phyloP scores from a whole-genome alignment of 2,329 filamentous ascomycete genomes.

The Teratosphaeria gauchensis region DNA sequence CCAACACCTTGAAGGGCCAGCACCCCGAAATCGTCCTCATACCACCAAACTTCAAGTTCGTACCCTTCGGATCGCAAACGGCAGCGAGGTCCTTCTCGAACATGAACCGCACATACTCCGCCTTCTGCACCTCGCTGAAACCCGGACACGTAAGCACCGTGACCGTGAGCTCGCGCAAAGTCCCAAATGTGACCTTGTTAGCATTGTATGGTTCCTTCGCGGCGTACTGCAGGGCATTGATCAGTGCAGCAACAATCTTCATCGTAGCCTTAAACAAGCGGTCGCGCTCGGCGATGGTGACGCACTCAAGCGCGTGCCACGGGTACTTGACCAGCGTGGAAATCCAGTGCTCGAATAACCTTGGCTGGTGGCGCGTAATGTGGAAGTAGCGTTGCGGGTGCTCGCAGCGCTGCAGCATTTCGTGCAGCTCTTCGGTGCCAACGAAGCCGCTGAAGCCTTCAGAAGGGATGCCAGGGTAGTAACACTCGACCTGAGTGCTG shows the following conservation, averaged over 20 bases:
- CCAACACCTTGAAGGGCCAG: slow-evolving; percentile 25
- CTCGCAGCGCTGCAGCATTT: slow-evolving; percentile 39
- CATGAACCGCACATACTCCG: slow-evolving; percentile 10
- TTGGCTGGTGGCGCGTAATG: slow-evolving; percentile 41
- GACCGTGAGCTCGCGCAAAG: slow-evolving; percentile 24
- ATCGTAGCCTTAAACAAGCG: slow-evolving; percentile 31
- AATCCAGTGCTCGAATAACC: slow-evolving; percentile 42
- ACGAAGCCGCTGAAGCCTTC: slow-evolving; percentile 44
- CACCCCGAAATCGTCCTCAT: slow-evolving; percentile 6
- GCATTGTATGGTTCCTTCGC: slow-evolving; percentile 3
- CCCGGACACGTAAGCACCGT: slow-evolving; percentile 23
- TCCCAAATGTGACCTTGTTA: slow-evolving; percentile 12
- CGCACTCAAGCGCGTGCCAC: slow-evolving; percentile 37
- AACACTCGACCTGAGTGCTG: slow-evolving; percentile 30
- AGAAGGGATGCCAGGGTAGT: slow-evolving; percentile 38
- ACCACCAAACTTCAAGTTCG: slow-evolving; percentile 18
- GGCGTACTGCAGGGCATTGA: slow-evolving; percentile 11
- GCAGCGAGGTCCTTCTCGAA: slow-evolving; percentile 10
- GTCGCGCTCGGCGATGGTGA: slow-evolving; percentile 40
- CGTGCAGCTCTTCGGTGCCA: slow-evolving; percentile 41
- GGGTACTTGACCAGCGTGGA: slow-evolving; percentile 46
- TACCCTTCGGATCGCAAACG: slow-evolving; percentile 11
- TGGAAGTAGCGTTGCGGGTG: slow-evolving; percentile 40
- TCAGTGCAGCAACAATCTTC: slow-evolving; percentile 15
- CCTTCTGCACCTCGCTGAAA: slow-evolving; percentile 26